Base-by-base conservation (phyloP, 163 green algal species). In the Scenedesmus sp. region DNA sequence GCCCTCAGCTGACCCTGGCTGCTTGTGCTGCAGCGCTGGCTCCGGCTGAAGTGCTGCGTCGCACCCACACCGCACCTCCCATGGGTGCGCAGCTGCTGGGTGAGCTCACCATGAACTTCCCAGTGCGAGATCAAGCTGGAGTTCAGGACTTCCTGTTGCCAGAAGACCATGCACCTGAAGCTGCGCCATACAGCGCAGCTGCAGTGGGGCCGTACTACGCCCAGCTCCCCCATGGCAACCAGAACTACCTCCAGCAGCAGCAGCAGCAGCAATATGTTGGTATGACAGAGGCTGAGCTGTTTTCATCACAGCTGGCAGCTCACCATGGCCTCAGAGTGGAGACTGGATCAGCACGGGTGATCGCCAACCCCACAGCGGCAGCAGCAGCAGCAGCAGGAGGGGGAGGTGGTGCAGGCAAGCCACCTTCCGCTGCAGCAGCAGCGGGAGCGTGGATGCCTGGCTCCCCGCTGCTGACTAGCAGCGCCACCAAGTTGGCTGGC, bases 71-170 rank as follows among this genome's bases (percentile, higher is more conserved):
- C 49, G 81, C 81, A 73, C 81, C 81, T 10, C 81, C 81, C 0
- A 86, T 86, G 81, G 40, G 46, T 43, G 81, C 46, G 9, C 81
- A 73, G 2, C 61, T 86, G 18, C 44, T 86, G 15, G 61, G 46
- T 70, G 81, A 86, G 40, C 30, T 86, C 30, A 18, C 49, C 51
- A 56, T 72, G 46, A 37, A 86, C 37, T 59, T 73, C 20, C 46
- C 40, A 37, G 46, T 46, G 0, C 49, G 42, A 37, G 81, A 86
- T 37, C 49, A 86, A 26, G 44, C 81, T 24, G 81, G 46, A 37
- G 81, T 86, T 70, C 30, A 86, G 24, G 81, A 86, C 30, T 86
- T 86, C 30, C 65, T 76, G 40, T 2, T 76, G 65, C 65, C 65
- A 76, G 65, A 76, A 40, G 65, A 76, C 65, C 37, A 40, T 76